Conservation (phyloP, 2,329 filamentous ascomycete genomes). For the Aspergillus nomiae region DNA sequence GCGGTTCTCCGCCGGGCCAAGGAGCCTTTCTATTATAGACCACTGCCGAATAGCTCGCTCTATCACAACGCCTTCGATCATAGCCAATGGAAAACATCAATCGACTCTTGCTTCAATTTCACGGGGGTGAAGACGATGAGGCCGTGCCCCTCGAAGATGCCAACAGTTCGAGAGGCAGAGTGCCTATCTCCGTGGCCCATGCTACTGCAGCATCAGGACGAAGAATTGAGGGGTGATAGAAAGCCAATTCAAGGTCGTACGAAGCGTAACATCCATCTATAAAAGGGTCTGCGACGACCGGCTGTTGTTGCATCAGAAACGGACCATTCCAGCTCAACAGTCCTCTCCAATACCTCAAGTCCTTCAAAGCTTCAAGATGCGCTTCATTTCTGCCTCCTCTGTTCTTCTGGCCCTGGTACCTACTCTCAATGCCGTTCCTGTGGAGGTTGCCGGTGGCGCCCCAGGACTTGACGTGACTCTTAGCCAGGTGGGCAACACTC, state of each 20-base stretch:
- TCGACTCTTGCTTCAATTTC: not conserved
- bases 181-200: not conserved
- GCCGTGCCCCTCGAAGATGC: not conserved
- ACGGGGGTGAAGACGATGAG: not conserved
- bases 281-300: not conserved
- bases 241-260: not conserved
- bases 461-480: slow-evolving; percentile 35
- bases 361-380: slow-evolving; percentile 21
- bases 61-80: not conserved
- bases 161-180: not conserved
- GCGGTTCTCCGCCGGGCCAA: slow-evolving; percentile 29
- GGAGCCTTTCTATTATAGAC: slow-evolving; percentile 1
- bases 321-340: not conserved
- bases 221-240: not conserved
- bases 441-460: slow-evolving; percentile 8
- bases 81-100: not conserved
- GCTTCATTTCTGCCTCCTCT: slow-evolving; percentile 21
- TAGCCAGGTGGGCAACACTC: slow-evolving; percentile 33
- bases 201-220: not conserved
- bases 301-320: not conserved
- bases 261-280: not conserved
- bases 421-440: slow-evolving; percentile 22
- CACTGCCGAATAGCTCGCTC: not conserved
- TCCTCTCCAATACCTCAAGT: not conserved
- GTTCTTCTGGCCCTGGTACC: slow-evolving; percentile 25